Percentiles rank a stretch among this genome's conserved stretches.
Evolutionary conservation across 202 grass and related monocot genomes (phyloP).

Genomic region (Sporobolus alterniflorus): DNA sequence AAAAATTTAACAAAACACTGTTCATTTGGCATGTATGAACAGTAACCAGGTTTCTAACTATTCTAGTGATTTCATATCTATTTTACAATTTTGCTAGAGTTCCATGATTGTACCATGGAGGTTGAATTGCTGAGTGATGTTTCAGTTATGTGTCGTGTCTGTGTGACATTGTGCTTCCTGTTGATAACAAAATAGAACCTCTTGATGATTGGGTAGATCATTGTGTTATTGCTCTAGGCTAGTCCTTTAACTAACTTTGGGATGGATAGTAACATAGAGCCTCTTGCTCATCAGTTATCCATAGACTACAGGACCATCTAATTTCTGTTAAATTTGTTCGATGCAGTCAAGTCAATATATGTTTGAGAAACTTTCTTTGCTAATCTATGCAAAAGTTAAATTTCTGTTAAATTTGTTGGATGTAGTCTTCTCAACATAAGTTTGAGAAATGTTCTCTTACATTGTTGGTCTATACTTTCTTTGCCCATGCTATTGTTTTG

Average conservation of each 20-base stretch:
- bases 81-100: not conserved
- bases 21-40: not conserved
- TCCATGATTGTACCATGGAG: not conserved
- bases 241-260: not conserved
- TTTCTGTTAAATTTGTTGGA: too few relatives aligned
- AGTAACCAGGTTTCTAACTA: not conserved
- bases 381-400: too few relatives aligned
- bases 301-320: not conserved
- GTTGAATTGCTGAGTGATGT: not conserved
- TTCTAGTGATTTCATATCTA: not conserved
- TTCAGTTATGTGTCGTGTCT: not conserved
- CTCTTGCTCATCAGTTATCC: constrained; percentile 7
- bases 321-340: not conserved
- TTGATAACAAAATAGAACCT: too few relatives aligned
- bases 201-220: not conserved
- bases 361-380: too few relatives aligned
- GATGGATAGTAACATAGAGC: not conserved
- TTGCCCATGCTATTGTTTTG: not conserved
- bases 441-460: too few relatives aligned
- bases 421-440: too few relatives aligned
- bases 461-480: not conserved
- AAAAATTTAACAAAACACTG: too few relatives aligned
- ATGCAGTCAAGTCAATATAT: not conserved
- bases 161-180: constrained; percentile 11
- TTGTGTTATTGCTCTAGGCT: not conserved